Base-by-base conservation (phyloP, 73 alveolate species). In the Uronychia setigera region DNA sequence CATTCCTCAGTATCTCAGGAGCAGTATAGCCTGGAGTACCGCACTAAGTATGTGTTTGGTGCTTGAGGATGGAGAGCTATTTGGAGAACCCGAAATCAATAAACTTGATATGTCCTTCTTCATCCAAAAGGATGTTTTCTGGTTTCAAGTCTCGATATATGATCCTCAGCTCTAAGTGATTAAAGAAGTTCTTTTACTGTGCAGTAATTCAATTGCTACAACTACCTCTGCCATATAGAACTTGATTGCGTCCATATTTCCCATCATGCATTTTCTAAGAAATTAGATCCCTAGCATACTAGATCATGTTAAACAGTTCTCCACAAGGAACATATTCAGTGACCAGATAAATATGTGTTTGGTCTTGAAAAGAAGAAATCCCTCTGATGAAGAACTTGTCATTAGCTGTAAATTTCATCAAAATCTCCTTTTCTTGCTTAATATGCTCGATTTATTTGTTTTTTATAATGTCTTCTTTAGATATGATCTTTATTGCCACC, bases 61-160 rank as follows among this genome's bases (percentile, higher is more conserved):
- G 31, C 29, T 74, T 83, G 11, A 74, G 96, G 75, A 89, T 85
- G 28, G 81, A 59, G 1, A 58, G 80, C 26, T 0, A 80, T 58
- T 77, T 83, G 11, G 94, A 35, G 58, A 74, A 84, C 0, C 96
- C 96, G 83, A 77, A 92, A 59, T 92, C 96, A 57, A 82, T 78
- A 13, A 92, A 1, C 74, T 83, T 83, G 29, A 96, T 91, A 92
- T 97, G 97, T 67, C 99, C 99, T 26, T 93, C 98, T 78, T 88
- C 58, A 89, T 94, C 99, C 35, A 96, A 76, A 60, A 97, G 93
- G 59, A 97, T 91, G 88, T 97, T 97, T 90, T 97, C 99, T 1
- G 99, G 99, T 81, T 97, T 97, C 11, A 97, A 80, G 86, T 97
- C 99, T 79, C 99, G 79, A 82, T 96, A 97, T 31, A 97, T 88